phyloP scores from a whole-genome alignment of 768 basidiomycete genomes.

The Auricularia auricula-judae region DNA sequence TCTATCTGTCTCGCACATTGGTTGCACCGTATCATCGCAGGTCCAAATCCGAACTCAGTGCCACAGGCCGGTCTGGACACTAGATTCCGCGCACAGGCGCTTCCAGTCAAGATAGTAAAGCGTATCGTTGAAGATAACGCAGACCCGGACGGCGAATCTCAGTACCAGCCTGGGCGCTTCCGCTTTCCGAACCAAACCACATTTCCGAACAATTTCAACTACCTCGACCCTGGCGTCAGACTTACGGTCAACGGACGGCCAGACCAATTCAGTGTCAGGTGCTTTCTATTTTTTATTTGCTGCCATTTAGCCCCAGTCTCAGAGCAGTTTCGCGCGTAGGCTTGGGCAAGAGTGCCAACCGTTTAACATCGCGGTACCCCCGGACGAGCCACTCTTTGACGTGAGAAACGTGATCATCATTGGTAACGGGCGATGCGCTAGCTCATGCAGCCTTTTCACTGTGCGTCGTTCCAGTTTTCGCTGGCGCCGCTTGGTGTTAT shows the following conservation, averaged over 20 bases:
- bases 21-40: conserved; percentile 37
- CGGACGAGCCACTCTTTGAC: conserved; percentile 36
- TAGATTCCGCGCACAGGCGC: conserved; percentile 32
- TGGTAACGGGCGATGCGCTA: conserved; percentile 38
- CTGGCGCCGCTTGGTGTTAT: too few relatives aligned
- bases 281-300: background rate
- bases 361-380: conserved; percentile 22
- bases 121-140: conserved; percentile 26
- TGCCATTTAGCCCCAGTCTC: background rate
- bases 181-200: conserved; percentile 32
- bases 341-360: conserved; percentile 21
- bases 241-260: conserved; percentile 34
- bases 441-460: conserved; percentile 18
- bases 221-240: conserved; percentile 34
- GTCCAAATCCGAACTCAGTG: conserved; percentile 37
- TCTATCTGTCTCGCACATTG: conserved; percentile 45
- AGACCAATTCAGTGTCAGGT: conserved; percentile 41
- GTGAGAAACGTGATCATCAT: conserved; percentile 39
- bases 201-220: conserved; percentile 30
- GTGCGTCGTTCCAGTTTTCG: conserved; percentile 10
- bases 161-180: conserved; percentile 42
- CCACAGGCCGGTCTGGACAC: conserved; percentile 48
- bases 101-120: conserved; percentile 40
- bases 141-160: conserved; percentile 32
- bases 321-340: background rate